These are phyloP conservation scores for Melampsora larici-populina DNA, from an alignment of 1,284 basidiomycete species.

Conservation along the genomic window DNA sequence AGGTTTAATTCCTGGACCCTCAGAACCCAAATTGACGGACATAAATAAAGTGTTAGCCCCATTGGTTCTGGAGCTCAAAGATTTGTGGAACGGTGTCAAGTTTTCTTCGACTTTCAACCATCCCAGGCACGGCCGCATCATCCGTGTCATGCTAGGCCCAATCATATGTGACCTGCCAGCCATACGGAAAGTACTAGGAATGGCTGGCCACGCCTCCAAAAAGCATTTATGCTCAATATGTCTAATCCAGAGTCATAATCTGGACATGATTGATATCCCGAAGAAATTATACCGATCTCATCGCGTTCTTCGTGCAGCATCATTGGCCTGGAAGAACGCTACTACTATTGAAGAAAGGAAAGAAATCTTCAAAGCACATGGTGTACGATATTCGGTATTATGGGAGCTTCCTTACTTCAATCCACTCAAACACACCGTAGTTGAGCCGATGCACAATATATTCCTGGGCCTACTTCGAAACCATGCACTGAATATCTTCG, in stretches of 20 bases:
- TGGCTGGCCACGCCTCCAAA: constrained; percentile 5
- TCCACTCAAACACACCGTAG: neutral
- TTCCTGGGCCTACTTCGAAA: constrained; percentile 12
- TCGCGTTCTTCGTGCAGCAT: neutral
- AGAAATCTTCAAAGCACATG: constrained; percentile 6
- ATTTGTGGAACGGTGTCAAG: constrained; percentile 46
- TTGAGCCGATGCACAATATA: constrained; percentile 34
- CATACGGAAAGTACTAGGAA: constrained; percentile 1
- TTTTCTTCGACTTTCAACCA: constrained; percentile 51
- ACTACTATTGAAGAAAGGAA: neutral
- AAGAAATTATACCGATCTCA: neutral
- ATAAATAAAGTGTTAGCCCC: too few relatives aligned
- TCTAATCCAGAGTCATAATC: neutral
- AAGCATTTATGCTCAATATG: constrained; percentile 13
- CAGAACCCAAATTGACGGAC: too few relatives aligned
- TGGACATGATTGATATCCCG: neutral
- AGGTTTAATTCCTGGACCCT: constrained; percentile 55
- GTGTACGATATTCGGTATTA: constrained; percentile 17
- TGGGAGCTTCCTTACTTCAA: constrained; percentile 11
- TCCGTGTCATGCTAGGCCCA: neutral
- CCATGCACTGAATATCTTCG: constrained; percentile 14
- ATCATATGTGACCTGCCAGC: constrained; percentile 29
- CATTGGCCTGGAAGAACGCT: constrained; percentile 13
- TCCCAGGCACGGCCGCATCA: constrained; percentile 48
- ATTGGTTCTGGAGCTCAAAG: too few relatives aligned